Base-by-base conservation (phyloP, 2,329 filamentous ascomycete species). In the Colletotrichum filicis region DNA sequence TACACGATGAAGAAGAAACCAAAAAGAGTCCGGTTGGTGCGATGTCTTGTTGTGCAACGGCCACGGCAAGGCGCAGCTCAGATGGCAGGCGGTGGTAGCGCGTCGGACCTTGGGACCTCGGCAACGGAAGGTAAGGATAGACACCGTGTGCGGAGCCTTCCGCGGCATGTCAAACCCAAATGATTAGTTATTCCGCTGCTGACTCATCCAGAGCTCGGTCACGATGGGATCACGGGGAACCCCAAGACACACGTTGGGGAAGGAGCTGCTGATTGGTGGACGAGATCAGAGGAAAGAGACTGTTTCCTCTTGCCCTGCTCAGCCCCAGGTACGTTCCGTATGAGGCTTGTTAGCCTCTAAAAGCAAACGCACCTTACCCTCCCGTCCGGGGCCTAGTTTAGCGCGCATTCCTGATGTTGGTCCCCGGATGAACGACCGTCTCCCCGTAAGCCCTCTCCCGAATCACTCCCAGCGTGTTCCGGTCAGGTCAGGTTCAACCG, bases 71-170 rank as follows among this genome's bases (percentile, higher is more conserved):
- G 30, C 58, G 32, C 66, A 69, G 55, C 59, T 60, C 59, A 68
- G 53, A 46, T 69, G 24, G 58, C 42, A 35, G 55, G 55, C 53
- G 52, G 55, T 19, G 28, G 35, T 53, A 35, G 58, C 66, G 66
- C 70, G 59, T 65, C 67, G 66, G 37, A 70, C 71, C 71, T 73
- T 65, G 56, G 66, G 57, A 70, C 71, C 71, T 73, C 66, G 71
- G 71, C 37, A 72, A 72, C 59, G 66, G 66, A 52, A 72, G 49
- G 59, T 30, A 19, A 42, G 37, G 42, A 53, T 53, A 62, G 16
- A 49, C 19, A 11, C 19, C 37, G 7, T 11, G 66, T 55, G 42
- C 69, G 58, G 69, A 63, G 59, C 52, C 32, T 58, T 62, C 49
- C 32, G 56, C 59, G 59, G 59, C 46, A 16, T 28, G 19, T 11